Conservation (phyloP, 257 asterid species). For the Jaltomata sinuosa region DNA sequence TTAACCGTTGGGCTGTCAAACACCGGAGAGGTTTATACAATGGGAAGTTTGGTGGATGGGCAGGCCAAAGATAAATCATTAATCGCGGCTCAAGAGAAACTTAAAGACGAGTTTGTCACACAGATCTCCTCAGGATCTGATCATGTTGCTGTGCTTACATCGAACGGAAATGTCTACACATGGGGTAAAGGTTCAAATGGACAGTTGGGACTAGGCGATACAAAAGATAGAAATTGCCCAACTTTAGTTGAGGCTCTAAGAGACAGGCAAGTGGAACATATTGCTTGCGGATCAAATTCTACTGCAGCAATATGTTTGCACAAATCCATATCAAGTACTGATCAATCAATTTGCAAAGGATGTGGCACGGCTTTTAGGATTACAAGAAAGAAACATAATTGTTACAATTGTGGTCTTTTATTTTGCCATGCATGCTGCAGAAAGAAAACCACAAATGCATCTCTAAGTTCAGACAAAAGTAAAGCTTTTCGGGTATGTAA, state of each 20-base stretch:
- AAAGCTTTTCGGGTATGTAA: constrained; percentile 38
- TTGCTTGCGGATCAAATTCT: constrained; percentile 34
- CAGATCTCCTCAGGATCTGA: constrained; percentile 33
- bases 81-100: constrained; percentile 23
- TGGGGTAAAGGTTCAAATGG: constrained; percentile 51
- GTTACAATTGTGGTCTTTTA: constrained; percentile 38
- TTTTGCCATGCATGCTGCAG: constrained; percentile 35
- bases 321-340: constrained; percentile 29
- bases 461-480: constrained; percentile 26
- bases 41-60: constrained; percentile 34
- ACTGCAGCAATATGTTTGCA: constrained; percentile 54
- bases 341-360: constrained; percentile 40
- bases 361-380: constrained; percentile 29
- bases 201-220: constrained; percentile 45
- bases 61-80: constrained; percentile 29
- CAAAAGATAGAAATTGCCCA: constrained; percentile 30
- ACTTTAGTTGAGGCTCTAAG: constrained; percentile 29
- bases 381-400: constrained; percentile 38
- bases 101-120: constrained; percentile 26
- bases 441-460: constrained; percentile 32
- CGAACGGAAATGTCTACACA: constrained; percentile 22
- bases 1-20: constrained; percentile 27
- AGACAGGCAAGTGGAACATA: constrained; percentile 29
- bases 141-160: constrained; percentile 36
- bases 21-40: constrained; percentile 29